Percentiles rank a stretch among this genome's conserved stretches.
These are phyloP conservation scores for Penicillium sp. DNA, from an alignment of 2,329 filamentous ascomycete genomes.

Conservation along the genomic window DNA sequence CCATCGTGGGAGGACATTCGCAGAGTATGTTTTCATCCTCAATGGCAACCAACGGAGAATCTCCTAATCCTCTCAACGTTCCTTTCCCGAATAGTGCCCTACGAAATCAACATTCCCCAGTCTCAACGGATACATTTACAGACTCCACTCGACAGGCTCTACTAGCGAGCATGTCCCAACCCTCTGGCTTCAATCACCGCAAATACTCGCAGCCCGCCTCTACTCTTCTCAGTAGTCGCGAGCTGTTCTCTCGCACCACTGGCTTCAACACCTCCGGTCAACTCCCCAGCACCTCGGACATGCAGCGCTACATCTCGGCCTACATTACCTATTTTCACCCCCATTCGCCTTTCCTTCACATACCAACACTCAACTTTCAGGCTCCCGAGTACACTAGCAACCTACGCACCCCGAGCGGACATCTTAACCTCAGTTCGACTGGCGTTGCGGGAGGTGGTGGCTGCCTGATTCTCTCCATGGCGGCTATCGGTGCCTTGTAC, in stretches of 20 bases:
- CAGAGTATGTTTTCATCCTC: constrained; percentile 56
- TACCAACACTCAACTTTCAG: constrained; percentile 89
- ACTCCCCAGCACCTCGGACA: constrained; percentile 78
- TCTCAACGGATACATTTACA: constrained; percentile 67
- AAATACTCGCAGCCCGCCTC: constrained; percentile 64
- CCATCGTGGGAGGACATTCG: constrained; percentile 67
- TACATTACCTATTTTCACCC: constrained; percentile 94
- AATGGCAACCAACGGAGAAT: constrained; percentile 48
- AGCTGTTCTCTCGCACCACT: constrained; percentile 40
- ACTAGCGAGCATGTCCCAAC: constrained; percentile 64
- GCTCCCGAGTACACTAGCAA: constrained; percentile 67
- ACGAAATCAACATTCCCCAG: constrained; percentile 63
- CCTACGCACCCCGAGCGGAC: constrained; percentile 59
- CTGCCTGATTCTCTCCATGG: constrained; percentile 85
- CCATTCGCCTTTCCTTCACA: constrained; percentile 90
- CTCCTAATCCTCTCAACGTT: constrained; percentile 52
- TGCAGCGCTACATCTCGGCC: constrained; percentile 86
- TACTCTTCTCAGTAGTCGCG: constrained; percentile 51
- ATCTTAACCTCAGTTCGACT: constrained; percentile 56
- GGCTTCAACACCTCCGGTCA: constrained; percentile 51
- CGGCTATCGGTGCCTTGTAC: constrained; percentile 83
- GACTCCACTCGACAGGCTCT: constrained; percentile 67
- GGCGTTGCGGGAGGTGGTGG: constrained; percentile 74
- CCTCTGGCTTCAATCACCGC: constrained; percentile 59
- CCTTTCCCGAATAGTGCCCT: constrained; percentile 63